Base-by-base conservation (phyloP, 1,284 basidiomycete genomes). In the Thecaphora frezii region DNA sequence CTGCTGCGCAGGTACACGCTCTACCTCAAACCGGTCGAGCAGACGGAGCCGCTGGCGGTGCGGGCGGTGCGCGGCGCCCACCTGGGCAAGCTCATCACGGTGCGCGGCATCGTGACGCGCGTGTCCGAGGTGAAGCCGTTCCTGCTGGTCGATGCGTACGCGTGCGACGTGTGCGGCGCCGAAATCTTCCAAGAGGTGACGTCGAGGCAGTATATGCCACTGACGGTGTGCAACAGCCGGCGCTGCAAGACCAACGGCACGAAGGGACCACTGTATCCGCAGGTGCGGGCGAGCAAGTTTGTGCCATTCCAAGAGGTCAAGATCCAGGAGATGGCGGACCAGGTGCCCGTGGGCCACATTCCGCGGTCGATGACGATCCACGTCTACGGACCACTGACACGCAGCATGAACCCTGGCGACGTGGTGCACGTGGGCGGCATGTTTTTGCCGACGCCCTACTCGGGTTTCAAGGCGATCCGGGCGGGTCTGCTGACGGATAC, bases 261-360 rank as follows among this genome's bases (percentile, higher is more conserved):
- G 45, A 88, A 84, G 33, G 93, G 93, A 8, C 89, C 89, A n/a
- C 81, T 99, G 55, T 91, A 96, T 77, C 97, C 97, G 89, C 96
- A 98, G 81, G 97, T 94, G 3, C 85, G 96, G 33, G 96, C 96
- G 21, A 92, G 90, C 81, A 88, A 96, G 56, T 99, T 98, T 81
- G 90, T 89, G 72, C 92, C 94, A 0, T 99, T 98, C 84, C 96
- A 99, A 79, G 96, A 99, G 80, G 87, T 97, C 66, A 96, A 96
- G 81, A 91, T 99, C 45, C 96, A 99, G 80, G 96, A 99, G 81
- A 96, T 98, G 94, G 90, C 96, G 23, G 96, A 98, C 77, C 96
- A 99, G 87, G 96, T 99, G 0, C 96, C 96, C 22, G 93, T 98
- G 36, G 96, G 96, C 3, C 96, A 99, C 79, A 98, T 99, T 58